These are phyloP conservation scores for Neoboletus magnificus DNA, from an alignment of 768 basidiomycete species.

Conservation along the genomic window DNA sequence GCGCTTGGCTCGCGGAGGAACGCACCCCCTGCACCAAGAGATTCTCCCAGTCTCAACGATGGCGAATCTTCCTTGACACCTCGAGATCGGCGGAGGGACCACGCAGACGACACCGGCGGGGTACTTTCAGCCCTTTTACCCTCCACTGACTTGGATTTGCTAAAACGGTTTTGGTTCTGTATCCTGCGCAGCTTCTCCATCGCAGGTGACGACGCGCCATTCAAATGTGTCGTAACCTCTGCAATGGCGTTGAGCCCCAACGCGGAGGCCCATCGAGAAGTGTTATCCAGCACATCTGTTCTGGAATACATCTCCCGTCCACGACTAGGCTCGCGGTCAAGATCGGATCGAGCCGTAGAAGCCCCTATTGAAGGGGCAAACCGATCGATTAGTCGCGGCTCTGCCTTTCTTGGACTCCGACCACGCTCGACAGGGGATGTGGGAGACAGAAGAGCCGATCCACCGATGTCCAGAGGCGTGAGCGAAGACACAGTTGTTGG, in stretches of 20 bases:
- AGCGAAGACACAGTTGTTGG: conserved; percentile 16
- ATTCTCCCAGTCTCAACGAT: conserved; percentile 4
- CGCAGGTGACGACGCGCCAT: conserved; percentile 15
- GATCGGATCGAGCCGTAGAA: conserved; percentile 26
- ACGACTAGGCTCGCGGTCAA: conserved; percentile 18
- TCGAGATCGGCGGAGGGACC: conserved; percentile 15
- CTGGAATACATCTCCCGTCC: conserved; percentile 18
- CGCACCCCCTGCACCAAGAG: conserved; percentile 1
- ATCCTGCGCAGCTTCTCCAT: conserved; percentile 22
- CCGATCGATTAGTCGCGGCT: conserved; percentile 7
- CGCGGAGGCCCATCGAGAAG: conserved; percentile 28
- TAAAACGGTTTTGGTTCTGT: conserved; percentile 2
- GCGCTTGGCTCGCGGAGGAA: conserved; percentile 30
- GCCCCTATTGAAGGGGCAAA: conserved; percentile 22
- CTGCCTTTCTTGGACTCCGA: conserved; percentile 23
- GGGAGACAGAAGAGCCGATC: conserved; percentile 19
- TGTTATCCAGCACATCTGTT: conserved; percentile 24
- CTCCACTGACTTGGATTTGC: not conserved
- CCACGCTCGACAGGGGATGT: conserved; percentile 27
- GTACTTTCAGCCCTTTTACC: conserved; percentile 30
- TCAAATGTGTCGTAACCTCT: conserved; percentile 17
- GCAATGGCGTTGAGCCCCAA: conserved; percentile 21
- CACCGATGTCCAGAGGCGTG: conserved; percentile 29
- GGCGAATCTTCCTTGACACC: conserved; percentile 9
- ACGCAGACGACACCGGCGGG: conserved; percentile 25